Conservation (phyloP, 306 rosid species). For the Castanopsis chinensis region DNA sequence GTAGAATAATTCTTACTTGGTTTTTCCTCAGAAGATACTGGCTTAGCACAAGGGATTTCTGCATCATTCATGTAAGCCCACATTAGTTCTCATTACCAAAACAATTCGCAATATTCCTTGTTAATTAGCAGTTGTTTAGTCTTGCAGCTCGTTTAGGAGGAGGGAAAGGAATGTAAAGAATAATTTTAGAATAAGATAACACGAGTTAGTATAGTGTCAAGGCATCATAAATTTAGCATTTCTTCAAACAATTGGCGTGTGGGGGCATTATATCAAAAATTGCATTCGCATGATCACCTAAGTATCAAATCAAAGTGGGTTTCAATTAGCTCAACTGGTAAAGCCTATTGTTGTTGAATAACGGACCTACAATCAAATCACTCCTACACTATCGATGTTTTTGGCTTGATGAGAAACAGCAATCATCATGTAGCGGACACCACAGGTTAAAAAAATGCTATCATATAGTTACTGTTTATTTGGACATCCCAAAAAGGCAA, state of each 20-base stretch:
- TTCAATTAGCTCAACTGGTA: too few species aligned
- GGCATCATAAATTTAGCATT: background rate
- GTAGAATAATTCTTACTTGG: conserved; percentile 40
- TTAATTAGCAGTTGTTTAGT: background rate
- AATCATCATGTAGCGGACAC: too few species aligned
- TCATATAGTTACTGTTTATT: background rate
- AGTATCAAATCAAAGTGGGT: background rate
- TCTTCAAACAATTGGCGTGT: background rate
- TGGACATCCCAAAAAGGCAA: background rate
- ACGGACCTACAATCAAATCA: too few species aligned
- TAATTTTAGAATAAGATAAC: background rate
- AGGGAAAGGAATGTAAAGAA: too few species aligned
- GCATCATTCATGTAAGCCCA: conserved; percentile 33
- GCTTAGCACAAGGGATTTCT: conserved; percentile 63
- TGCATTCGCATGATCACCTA: background rate
- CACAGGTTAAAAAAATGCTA: too few species aligned
- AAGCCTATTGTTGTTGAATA: too few species aligned
- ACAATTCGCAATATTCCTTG: background rate
- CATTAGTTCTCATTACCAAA: conserved; percentile 13
- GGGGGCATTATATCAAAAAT: background rate
- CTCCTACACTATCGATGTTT: too few species aligned
- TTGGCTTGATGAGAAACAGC: too few species aligned
- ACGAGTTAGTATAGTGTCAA: background rate
- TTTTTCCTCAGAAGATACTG: conserved; percentile 34
- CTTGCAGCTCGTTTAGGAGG: too few species aligned